Base-by-base conservation (phyloP, 2,329 filamentous ascomycete genomes). In the Grosmannia huntii region DNA sequence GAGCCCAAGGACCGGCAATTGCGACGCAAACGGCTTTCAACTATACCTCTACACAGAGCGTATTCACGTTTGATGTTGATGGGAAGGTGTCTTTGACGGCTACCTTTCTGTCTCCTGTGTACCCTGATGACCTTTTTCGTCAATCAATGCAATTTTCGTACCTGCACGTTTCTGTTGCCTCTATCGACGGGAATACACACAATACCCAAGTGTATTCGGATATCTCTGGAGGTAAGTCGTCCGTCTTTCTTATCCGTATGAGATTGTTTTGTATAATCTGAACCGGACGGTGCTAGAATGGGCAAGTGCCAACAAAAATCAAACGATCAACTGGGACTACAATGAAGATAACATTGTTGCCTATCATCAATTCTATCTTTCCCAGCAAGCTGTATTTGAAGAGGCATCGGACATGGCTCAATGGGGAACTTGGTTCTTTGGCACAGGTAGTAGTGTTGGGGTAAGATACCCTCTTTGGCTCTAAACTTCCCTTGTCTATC, bases 371-470 rank as follows among this genome's bases (percentile, higher is more conserved):
- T 80, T 89, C 59, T 77, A 76, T 62, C 76, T 81, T 51, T 73
- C 78, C 61, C 68, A 75, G 10, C 85, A 92, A 68, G 71, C 80
- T 54, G 72, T 83, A 21, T 85, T 94, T 57, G 79, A 81, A 1
- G 90, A 95, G 67, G 73, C 73, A 14, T 72, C 72, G 48, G 85
- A 95, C 65, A 84, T 86, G 63, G 80, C 88, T 0, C 86, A 90
- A 72, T 95, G 90, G 90, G 90, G 90, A 2, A 84, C 81, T 55
- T 81, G 91, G 72, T 84, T 88, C 69, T 90, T 90, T 69, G 84
- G 86, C 14, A 90, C 82, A 4, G 80, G 83, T 28, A 74, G 77
- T 57, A 68, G 76, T 16, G 66, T 69, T 23, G 76, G 76, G 27
- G 73, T 75, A 68, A 66, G 73, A 41, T 12, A 19, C 46, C 19